Percentiles rank a stretch among this genome's conserved stretches.
These are phyloP conservation scores for Durio zibethinus DNA, from an alignment of 345 rosid species.

Conservation along the genomic window DNA sequence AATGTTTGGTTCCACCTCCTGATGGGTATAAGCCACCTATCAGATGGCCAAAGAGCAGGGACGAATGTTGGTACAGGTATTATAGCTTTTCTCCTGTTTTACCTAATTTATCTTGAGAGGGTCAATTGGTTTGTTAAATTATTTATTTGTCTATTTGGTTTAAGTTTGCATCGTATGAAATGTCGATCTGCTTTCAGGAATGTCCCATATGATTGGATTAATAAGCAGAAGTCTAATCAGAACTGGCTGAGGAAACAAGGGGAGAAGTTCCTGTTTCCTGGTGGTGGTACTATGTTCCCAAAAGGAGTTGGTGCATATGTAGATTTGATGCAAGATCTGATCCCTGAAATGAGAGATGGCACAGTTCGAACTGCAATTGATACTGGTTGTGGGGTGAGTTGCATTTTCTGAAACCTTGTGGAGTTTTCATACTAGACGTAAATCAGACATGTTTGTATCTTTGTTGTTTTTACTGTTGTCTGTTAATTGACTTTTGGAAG, in stretches of 20 bases:
- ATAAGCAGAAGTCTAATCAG: slow-evolving; percentile 94
- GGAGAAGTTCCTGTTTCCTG: slow-evolving; percentile 88
- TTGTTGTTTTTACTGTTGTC: not conserved
- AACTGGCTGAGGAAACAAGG: slow-evolving; percentile 92
- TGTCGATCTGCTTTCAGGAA: slow-evolving; percentile 56
- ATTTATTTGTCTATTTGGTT: not conserved
- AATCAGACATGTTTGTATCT: not conserved
- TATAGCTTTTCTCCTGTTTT: not conserved
- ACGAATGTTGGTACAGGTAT: slow-evolving; percentile 97
- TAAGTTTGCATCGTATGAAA: not conserved
- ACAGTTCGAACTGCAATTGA: slow-evolving; percentile 89
- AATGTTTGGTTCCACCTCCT: slow-evolving; percentile 95
- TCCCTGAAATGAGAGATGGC: slow-evolving; percentile 94
- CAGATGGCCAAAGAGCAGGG: slow-evolving; percentile 93
- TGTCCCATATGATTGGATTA: slow-evolving; percentile 98
- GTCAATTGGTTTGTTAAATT: slow-evolving; percentile 9
- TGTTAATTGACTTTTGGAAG: not conserved
- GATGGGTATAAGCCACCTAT: slow-evolving; percentile 89
- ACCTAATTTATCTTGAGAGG: not conserved
- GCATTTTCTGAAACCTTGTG: not conserved
- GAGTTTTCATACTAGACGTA: not conserved
- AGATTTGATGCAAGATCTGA: slow-evolving; percentile 87
- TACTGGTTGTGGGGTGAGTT: slow-evolving; percentile 95
- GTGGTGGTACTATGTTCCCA: slow-evolving; percentile 99
- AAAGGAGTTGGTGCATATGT: slow-evolving; percentile 91